These are phyloP conservation scores for Pseudoscleropodium purum DNA, from an alignment of 225 moss, liverwort and hornwort genomes.

Conservation along the genomic window DNA sequence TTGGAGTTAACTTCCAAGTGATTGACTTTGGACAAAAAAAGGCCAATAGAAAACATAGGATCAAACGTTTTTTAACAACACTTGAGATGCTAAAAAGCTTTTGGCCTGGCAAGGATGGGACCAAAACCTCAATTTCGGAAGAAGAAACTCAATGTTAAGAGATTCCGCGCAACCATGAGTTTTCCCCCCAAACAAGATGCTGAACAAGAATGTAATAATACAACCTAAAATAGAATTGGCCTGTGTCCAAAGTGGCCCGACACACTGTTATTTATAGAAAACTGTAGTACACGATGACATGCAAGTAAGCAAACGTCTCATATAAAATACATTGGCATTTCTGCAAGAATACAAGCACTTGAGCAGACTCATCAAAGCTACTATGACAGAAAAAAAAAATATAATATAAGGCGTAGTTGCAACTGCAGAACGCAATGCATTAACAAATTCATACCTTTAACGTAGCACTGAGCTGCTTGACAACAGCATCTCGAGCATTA, in stretches of 20 bases:
- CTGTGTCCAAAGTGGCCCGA: neutral
- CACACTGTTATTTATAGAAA: neutral
- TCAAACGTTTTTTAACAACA: neutral
- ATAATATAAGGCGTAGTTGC: neutral
- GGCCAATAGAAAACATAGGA: neutral
- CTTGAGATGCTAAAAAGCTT: neutral
- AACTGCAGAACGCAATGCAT: neutral
- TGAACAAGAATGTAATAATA: neutral
- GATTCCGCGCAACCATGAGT: neutral
- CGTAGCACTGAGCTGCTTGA: conserved; percentile 55
- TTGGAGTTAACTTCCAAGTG: neutral
- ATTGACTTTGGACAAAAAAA: neutral
- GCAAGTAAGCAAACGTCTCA: neutral
- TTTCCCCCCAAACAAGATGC: no score
- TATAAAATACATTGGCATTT: neutral
- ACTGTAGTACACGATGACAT: neutral
- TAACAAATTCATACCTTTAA: conserved; percentile 27
- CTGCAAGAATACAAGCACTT: neutral
- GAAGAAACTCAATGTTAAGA: neutral
- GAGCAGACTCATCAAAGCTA: neutral
- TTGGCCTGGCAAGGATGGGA: neutral
- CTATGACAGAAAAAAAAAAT: neutral
- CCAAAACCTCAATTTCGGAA: neutral
- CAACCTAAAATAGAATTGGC: neutral
- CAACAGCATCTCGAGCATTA: conserved; percentile 51